Conservation (phyloP, 2,329 filamentous ascomycete species). For the Penicillium expansum region DNA sequence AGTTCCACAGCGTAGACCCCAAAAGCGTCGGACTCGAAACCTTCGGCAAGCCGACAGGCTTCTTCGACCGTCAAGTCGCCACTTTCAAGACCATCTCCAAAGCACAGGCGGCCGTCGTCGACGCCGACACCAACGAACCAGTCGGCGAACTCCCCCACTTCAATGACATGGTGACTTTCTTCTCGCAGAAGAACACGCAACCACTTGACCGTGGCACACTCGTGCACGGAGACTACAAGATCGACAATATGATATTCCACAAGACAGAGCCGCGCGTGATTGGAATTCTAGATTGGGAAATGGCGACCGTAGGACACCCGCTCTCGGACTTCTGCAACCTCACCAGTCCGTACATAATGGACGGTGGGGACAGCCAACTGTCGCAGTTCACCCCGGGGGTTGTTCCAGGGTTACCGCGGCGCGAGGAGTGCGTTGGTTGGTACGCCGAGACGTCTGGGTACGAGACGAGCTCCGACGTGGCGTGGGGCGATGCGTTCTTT, state of each 20-base stretch:
- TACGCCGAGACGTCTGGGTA: conserved; percentile 69
- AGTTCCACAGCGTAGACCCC: conserved; percentile 74
- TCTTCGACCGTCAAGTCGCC: conserved; percentile 80
- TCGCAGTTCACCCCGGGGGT: conserved; percentile 59
- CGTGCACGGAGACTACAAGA: conserved; percentile 96
- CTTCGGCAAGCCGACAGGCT: conserved; percentile 72
- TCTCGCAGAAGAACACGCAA: conserved; percentile 65
- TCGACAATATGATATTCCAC: conserved; percentile 86
- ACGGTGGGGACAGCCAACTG: conserved; percentile 36
- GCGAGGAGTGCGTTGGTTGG: conserved; percentile 61
- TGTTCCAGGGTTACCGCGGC: conserved; percentile 64
- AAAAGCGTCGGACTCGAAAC: conserved; percentile 63
- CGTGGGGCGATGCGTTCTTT: conserved; percentile 64
- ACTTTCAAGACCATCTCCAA: conserved; percentile 78
- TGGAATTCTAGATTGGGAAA: conserved; percentile 96
- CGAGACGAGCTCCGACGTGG: conserved; percentile 59
- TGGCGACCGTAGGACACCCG: conserved; percentile 96
- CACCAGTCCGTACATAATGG: conserved; percentile 42
- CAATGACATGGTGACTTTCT: conserved; percentile 74
- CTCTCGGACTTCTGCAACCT: conserved; percentile 88
- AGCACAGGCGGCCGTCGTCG: conserved; percentile 71
- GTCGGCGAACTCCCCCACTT: conserved; percentile 85
- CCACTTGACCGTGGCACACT: conserved; percentile 75
- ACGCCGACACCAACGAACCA: conserved; percentile 70
- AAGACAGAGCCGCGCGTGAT: conserved; percentile 83